phyloP scores from a whole-genome alignment of 768 basidiomycete species.

The Pholiota conissans region DNA sequence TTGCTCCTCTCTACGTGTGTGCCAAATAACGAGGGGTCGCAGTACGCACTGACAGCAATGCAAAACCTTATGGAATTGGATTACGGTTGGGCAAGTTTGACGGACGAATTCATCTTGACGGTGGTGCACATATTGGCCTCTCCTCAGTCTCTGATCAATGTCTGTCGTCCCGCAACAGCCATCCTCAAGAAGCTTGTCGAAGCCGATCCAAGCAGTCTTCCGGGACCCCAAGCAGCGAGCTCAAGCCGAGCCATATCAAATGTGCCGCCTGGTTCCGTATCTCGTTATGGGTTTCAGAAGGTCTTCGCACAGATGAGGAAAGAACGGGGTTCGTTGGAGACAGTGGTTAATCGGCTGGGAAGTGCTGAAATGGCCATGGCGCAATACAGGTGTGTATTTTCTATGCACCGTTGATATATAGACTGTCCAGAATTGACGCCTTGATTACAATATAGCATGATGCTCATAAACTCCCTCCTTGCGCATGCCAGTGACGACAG shows the following conservation, averaged over 20 bases:
- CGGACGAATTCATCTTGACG: conserved; percentile 70
- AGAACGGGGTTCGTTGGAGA: conserved; percentile 70
- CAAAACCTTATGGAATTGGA: conserved; percentile 88
- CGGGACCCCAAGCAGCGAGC: conserved; percentile 56
- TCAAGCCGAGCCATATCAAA: conserved; percentile 57
- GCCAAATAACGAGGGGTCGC: neutral
- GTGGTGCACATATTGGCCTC: conserved; percentile 81
- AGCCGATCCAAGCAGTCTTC: conserved; percentile 72
- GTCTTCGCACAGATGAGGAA: conserved; percentile 84
- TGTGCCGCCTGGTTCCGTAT: conserved; percentile 68
- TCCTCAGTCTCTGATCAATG: conserved; percentile 77
- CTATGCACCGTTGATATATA: neutral
- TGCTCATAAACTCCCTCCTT: conserved; percentile 85
- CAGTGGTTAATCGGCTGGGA: conserved; percentile 76
- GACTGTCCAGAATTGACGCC: conserved; percentile 3
- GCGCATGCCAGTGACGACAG: conserved; percentile 74
- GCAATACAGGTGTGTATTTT: conserved; percentile 67
- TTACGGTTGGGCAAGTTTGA: conserved; percentile 78
- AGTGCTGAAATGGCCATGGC: conserved; percentile 86
- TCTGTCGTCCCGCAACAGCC: conserved; percentile 87
- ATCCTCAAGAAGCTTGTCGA: conserved; percentile 90
- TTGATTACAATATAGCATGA: conserved; percentile 56
- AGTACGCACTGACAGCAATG: conserved; percentile 87
- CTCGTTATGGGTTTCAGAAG: conserved; percentile 79
- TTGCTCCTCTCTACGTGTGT: conserved; percentile 2